Evolutionary conservation across 345 rosid genomes (phyloP).

Genomic region (Chamaenerion angustifolium): DNA sequence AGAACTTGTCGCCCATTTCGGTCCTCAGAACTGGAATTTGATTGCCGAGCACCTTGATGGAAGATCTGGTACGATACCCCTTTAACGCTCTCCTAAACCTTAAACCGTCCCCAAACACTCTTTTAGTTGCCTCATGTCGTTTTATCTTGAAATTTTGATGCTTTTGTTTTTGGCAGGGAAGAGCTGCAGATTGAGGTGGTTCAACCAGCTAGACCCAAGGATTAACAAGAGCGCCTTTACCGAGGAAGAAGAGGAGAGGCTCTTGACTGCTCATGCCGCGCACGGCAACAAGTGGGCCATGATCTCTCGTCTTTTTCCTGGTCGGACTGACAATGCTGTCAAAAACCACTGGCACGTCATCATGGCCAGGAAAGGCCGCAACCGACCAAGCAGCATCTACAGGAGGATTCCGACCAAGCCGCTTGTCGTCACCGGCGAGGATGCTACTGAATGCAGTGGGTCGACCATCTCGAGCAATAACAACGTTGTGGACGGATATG

Average conservation of each 20-base stretch:
- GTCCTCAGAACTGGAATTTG: slow-evolving; percentile 14
- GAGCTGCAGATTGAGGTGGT: slow-evolving; percentile 41
- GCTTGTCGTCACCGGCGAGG: no score
- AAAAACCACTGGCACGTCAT: slow-evolving; percentile 15
- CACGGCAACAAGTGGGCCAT: slow-evolving; percentile 36
- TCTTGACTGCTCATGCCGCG: slow-evolving; percentile 22
- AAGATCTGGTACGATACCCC: slow-evolving; percentile 5
- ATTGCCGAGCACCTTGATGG: slow-evolving; percentile 10
- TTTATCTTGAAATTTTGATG: no score
- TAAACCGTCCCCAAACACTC: no score
- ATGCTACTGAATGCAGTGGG: not conserved
- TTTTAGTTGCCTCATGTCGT: not conserved
- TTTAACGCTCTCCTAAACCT: no score
- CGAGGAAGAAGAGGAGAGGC: slow-evolving; percentile 32
- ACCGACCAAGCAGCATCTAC: not conserved
- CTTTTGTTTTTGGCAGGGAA: slow-evolving; percentile 22
- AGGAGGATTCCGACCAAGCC: slow-evolving; percentile 2
- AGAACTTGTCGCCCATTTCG: slow-evolving; percentile 9
- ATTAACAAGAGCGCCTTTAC: slow-evolving; percentile 24
- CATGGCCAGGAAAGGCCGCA: slow-evolving; percentile 13
- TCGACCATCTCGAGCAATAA: slow-evolving; percentile 9
- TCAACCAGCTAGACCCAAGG: slow-evolving; percentile 34
- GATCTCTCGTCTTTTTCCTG: slow-evolving; percentile 12
- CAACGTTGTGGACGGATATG: slow-evolving; percentile 4
- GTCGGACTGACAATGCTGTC: slow-evolving; percentile 13